phyloP scores from a whole-genome alignment of 495 filamentous ascomycete genomes.

The Aspergillus cristatus region DNA sequence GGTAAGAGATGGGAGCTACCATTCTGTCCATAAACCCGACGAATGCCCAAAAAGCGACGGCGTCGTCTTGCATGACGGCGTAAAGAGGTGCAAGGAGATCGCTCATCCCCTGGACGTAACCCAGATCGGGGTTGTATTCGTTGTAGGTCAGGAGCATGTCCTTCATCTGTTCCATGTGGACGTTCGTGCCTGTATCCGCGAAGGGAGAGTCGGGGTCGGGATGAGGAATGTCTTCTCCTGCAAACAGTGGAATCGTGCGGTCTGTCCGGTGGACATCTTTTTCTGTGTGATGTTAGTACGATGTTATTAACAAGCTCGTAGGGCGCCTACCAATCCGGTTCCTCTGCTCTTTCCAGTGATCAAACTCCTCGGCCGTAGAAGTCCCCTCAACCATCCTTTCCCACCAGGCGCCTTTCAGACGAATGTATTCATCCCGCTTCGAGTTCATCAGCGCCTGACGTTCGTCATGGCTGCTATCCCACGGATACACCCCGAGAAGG shows the following conservation, averaged over 20 bases:
- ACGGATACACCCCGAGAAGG: slow-evolving; percentile 80
- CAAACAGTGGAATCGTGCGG: slow-evolving; percentile 82
- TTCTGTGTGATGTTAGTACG: slow-evolving; percentile 44
- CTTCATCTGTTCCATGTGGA: slow-evolving; percentile 97
- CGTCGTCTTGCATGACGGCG: slow-evolving; percentile 93
- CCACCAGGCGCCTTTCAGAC: slow-evolving; percentile 94
- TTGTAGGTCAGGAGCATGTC: slow-evolving; percentile 99
- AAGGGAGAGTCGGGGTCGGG: slow-evolving; percentile 96
- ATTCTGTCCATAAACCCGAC: slow-evolving; percentile 94
- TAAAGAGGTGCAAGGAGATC: slow-evolving; percentile 94
- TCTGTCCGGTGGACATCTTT: slow-evolving; percentile 98
- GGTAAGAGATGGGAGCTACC: slow-evolving; percentile 28
- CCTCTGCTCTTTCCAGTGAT: slow-evolving; percentile 95
- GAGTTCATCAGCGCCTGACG: slow-evolving; percentile 72
- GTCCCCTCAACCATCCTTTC: slow-evolving; percentile 78
- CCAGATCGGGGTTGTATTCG: slow-evolving; percentile 85
- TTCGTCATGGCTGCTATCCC: slow-evolving; percentile 78
- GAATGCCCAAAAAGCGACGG: slow-evolving; percentile 94
- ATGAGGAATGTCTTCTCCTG: slow-evolving; percentile 95
- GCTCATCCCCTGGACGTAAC: slow-evolving; percentile 98
- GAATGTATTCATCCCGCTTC: slow-evolving; percentile 85
- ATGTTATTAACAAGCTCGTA: background rate
- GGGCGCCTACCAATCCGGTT: slow-evolving; percentile 72
- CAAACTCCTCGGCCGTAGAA: slow-evolving; percentile 64
- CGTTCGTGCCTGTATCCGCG: slow-evolving; percentile 82